Conservation (phyloP, 2,329 filamentous ascomycete genomes). For the Pseudofabraea citricarpa region DNA sequence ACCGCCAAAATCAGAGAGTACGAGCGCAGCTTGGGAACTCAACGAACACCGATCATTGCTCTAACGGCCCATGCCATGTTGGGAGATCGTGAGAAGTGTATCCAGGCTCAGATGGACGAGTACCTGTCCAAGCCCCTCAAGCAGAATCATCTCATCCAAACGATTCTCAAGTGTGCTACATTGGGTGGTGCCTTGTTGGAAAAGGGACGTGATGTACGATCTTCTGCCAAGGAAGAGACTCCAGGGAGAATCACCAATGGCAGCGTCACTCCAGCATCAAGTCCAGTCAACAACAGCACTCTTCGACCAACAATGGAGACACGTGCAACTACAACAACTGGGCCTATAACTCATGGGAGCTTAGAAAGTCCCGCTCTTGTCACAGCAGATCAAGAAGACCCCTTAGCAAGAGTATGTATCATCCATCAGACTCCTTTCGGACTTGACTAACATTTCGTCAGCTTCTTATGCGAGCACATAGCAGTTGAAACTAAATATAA, state of each 20-base stretch:
- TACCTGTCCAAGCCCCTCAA: conserved; percentile 96
- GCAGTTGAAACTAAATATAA: conserved; percentile 13
- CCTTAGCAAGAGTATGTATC: conserved; percentile 25
- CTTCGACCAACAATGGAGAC: conserved; percentile 51
- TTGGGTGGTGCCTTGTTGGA: conserved; percentile 79
- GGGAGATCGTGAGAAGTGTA: conserved; percentile 95
- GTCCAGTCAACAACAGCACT: conserved; percentile 10
- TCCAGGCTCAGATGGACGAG: conserved; percentile 98
- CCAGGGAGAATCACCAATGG: conserved; percentile 16
- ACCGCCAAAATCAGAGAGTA: conserved; percentile 96
- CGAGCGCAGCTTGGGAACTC: conserved; percentile 73
- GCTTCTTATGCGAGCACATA: conserved; percentile 30
- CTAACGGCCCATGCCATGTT: conserved; percentile 98
- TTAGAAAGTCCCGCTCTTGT: conserved; percentile 60
- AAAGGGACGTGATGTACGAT: conserved; percentile 59
- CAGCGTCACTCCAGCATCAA: conserved; percentile 9
- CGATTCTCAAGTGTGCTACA: conserved; percentile 93
- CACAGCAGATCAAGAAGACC: conserved; percentile 55
- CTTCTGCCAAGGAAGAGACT: conserved; percentile 24
- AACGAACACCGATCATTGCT: conserved; percentile 91
- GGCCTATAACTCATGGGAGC: conserved; percentile 48
- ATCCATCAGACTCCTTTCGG: conserved; percentile 2
- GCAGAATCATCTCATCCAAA: conserved; percentile 96
- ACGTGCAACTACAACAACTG: conserved; percentile 66
- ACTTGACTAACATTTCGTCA: conserved; percentile 10